Base-by-base conservation (phyloP, 164 flowering plant species). In the Stephania cephalantha region DNA sequence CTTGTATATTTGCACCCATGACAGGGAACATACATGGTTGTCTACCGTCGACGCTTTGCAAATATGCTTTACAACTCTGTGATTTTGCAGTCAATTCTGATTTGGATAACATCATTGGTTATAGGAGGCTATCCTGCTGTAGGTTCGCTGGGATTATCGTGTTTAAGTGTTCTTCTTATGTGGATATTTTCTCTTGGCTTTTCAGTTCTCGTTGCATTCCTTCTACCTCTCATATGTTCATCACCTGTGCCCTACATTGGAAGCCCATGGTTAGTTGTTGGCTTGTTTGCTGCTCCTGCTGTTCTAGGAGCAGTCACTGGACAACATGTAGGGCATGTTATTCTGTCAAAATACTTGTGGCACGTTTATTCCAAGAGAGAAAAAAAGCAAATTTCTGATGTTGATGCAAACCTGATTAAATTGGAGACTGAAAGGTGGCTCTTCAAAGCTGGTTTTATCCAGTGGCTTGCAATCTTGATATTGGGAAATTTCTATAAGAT, bases 341-440 rank as follows among this genome's bases (percentile, higher is more conserved):
- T 89, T 52, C 95, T 95, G 74, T 79, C 83, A 44, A 82, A 70
- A 48, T 86, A 90, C 76, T 74, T 91, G 73, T 79, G 83, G 67
- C 77, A 70, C 25, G 77, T 74, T 61, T 81, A 78, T 73, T 84
- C 88, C 52, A 86, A 81, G 80, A 79, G 82, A 79, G 84, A 77
- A 68, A 76, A 71, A 61, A 81, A 66, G 31, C 69, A 76, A 12
- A 81, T 90, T 42, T 35, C 77, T 65, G 69, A 46, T 69, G 22
- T 82, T 76, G 86, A 73, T 78, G 85, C 85, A 74, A 82, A 84
- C 71, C 50, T 85, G 79, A 79, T 85, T 78, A 88, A 86, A 79
- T 87, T 89, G 73, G 99, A 95, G 81, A 91, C 95, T 70, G 97
- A 93, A 84, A 91, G 99, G 85, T 95, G 97, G 97, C 85, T 95